Evolutionary conservation across 495 filamentous ascomycete species (phyloP), one percentile per base, ranked within the genome.

Genomic region (Tuber calosporum): DNA sequence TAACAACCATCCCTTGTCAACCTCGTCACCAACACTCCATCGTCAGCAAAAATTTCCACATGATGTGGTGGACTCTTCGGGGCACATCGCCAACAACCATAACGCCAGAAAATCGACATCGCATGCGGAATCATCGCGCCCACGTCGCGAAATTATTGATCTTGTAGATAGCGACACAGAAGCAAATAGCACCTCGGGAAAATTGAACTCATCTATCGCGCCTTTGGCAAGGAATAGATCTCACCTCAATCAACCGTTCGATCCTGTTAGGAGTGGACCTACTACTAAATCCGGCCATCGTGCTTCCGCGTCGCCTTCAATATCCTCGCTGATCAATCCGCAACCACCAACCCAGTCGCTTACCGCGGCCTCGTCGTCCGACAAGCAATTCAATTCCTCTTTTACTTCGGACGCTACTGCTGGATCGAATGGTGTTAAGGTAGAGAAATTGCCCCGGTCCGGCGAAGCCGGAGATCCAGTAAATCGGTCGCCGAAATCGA

Each of bases 231-330:
- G 70, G 43, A 78, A 77, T 77, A 75, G 74, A 41, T 73, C 71
- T 68, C 69, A 41, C 53, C 75, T 81, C 45, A 72, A 78, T 43
- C 79, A 79, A 43, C 72, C 75, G 68, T 80, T 80, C 71, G 79
- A 80, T 48, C 75, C 78, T n/a, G 77, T 75, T 62, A 70, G 75
- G 68, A 73, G 79, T 71, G 75, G 74, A 58, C 68, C 79, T 53
- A 70, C 71, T 45, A 70, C 79, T 45, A 81, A 81, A 70, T 70
- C 79, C 69, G 72, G 68, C 36, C 81, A 82, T 70, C 80, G 77
- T 66, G 80, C 80, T 69, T 82, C 80, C 22, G 80, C 80, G n/a
- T 77, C 80, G 36, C 80, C 80, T 68, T 79, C 80, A 67, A 82
- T 82, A 72, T 77, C 80, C 58, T 82, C 80, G 36, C 66, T 82